Evolutionary conservation across 352 stramenopile species (phyloP), one percentile per base, ranked within the genome.

Genomic region (Phytopythium ostracodes): DNA sequence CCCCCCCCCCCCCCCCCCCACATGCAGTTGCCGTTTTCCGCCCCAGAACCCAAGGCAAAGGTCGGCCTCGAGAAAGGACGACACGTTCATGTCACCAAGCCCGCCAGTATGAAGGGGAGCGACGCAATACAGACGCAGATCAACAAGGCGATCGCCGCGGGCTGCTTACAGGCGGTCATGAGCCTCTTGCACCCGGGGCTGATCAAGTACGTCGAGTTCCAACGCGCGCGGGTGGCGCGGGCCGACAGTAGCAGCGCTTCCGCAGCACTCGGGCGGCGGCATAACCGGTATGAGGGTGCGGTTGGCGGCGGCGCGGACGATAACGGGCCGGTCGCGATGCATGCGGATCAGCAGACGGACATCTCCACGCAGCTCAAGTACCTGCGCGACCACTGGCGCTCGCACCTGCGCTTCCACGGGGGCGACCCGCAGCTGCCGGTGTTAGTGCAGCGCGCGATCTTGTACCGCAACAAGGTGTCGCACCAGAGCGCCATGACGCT

Each of bases 81-180:
- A 7, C 29, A 33, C 29, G 29, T 7, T 7, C 29, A 33, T 33
- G 29, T 33, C 29, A 7, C 7, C 3, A 3, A 33, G 29, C 4
- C 29, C 7, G 29, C 29, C 3, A 44, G 38, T 6, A 18, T n/a
- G 9, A 22, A 31, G 2, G 31, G 31, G 18, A 8, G 27, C 14
- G 18, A 24, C 4, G 18, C 38, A 22, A 66, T 76, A 31, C 68
- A 76, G 63, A 51, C 56, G 38, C 59, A 73, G 27, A 63, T 62
- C n/a, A 71, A 43, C 57, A 33, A 51, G 52, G 71, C 71, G 35
- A 62, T 79, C 22, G 70, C 72, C 17, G 62, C 70, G 12, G 72
- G 72, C 24, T 80, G 70, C 38, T 55, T 80, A 5, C 72, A 80
- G 57, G 65, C 72, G 20, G 67, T 77, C 33, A 81, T 81, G 73